These are phyloP conservation scores for Bacterosira constricta DNA, from an alignment of 108 stramenopile genomes.

Conservation along the genomic window DNA sequence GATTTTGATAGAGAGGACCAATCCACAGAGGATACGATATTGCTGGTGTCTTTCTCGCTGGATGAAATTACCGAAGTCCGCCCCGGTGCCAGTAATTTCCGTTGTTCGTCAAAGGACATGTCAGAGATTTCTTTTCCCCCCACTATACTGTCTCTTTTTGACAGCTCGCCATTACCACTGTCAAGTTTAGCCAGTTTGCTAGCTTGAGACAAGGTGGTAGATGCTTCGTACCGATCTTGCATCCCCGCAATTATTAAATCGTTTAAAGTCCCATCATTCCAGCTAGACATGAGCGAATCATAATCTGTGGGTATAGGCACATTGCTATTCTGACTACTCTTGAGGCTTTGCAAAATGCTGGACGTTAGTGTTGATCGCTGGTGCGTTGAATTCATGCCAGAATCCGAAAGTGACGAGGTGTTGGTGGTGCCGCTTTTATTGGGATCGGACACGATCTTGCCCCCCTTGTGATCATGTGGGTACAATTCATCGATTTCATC, in stretches of 20 bases:
- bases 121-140: slow-evolving; percentile 28
- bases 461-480: slow-evolving; percentile 34
- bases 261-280: slow-evolving; percentile 5
- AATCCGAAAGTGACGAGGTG: background rate
- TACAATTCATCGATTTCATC: slow-evolving; percentile 31
- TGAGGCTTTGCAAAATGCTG: background rate
- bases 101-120: slow-evolving; percentile 29
- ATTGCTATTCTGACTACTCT: background rate
- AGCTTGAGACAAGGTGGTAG: no score
- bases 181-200: background rate
- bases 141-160: slow-evolving; percentile 28
- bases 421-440: background rate
- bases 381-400: background rate
- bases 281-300: slow-evolving; percentile 1
- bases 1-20: slow-evolving; percentile 43
- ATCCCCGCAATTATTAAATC: slow-evolving; percentile 6
- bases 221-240: background rate
- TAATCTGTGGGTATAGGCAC: slow-evolving; percentile 10
- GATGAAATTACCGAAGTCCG: slow-evolving; percentile 1
- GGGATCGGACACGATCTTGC: slow-evolving; percentile 7
- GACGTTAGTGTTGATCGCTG: background rate
- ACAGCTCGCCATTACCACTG: background rate
- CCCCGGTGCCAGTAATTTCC: slow-evolving; percentile 13
- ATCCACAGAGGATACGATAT: slow-evolving; percentile 25
- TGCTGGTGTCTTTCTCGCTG: background rate